Conservation (phyloP, 805 yeast genomes). For the Yarrowia deformans region DNA sequence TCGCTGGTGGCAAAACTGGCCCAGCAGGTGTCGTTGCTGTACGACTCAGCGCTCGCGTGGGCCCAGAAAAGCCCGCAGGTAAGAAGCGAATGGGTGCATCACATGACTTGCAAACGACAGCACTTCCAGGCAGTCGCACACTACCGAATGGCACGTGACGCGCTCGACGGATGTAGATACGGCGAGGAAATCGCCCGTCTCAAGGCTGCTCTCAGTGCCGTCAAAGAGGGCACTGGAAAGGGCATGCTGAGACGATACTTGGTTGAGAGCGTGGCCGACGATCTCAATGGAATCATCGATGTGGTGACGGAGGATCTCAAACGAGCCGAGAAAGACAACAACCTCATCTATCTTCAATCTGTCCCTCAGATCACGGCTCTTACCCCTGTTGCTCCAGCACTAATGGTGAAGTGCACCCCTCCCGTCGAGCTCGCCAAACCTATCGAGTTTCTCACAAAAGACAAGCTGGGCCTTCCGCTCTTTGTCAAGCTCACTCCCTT, state of each 20-base stretch:
- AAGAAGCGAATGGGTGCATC: constrained; percentile 70
- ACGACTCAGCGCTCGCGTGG: constrained; percentile 56
- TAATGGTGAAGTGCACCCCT: constrained; percentile 62
- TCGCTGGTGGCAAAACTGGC: constrained; percentile 70
- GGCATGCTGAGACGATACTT: constrained; percentile 55
- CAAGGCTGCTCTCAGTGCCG: constrained; percentile 53
- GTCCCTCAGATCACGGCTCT: constrained; percentile 60
- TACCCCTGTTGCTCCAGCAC: constrained; percentile 54
- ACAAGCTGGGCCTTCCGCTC: constrained; percentile 47
- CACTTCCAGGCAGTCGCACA: constrained; percentile 79
- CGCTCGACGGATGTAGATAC: constrained; percentile 59
- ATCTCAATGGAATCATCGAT: constrained; percentile 58
- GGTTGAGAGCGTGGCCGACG: constrained; percentile 56
- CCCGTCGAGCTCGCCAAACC: constrained; percentile 53
- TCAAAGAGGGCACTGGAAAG: constrained; percentile 45
- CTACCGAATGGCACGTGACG: constrained; percentile 63
- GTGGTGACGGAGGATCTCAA: constrained; percentile 57
- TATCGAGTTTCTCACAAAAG: constrained; percentile 44
- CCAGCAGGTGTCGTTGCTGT: constrained; percentile 65
- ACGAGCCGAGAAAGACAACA: constrained; percentile 78
- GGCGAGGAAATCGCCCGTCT: constrained; percentile 77
- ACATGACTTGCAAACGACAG: constrained; percentile 61
- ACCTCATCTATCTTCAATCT: constrained; percentile 72
- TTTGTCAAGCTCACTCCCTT: constrained; percentile 73
- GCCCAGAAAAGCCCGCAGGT: constrained; percentile 59